Evolutionary conservation across 140 eudicot species (phyloP).

Genomic region (Ambrosia hybrid): DNA sequence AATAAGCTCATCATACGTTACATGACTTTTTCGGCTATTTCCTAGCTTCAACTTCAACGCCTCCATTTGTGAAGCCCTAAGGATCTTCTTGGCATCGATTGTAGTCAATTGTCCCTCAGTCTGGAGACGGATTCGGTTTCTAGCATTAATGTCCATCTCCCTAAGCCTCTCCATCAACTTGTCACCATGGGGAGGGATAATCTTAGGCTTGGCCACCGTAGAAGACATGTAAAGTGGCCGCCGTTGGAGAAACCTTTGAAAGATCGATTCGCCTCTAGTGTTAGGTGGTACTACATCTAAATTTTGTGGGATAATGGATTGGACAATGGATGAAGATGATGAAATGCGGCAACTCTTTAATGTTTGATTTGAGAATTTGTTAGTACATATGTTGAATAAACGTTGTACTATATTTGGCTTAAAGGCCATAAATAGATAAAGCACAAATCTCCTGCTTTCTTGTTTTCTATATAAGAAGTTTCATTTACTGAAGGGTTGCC

Average conservation of each 20-base stretch:
- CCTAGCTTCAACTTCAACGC: slow-evolving; percentile 56
- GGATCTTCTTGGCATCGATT: slow-evolving; percentile 62
- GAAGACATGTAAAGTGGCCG: slow-evolving; percentile 27
- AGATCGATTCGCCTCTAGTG: slow-evolving; percentile 11
- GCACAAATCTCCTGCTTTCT: background rate
- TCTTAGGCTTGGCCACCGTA: slow-evolving; percentile 12
- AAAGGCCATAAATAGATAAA: slow-evolving; percentile 30
- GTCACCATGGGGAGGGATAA: slow-evolving; percentile 22
- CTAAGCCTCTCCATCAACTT: slow-evolving; percentile 32
- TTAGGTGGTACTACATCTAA: slow-evolving; percentile 9
- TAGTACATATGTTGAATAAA: slow-evolving; percentile 21
- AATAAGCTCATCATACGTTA: slow-evolving; percentile 54
- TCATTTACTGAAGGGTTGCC: slow-evolving; percentile 1
- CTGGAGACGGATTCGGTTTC: slow-evolving; percentile 24
- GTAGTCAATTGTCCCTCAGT: slow-evolving; percentile 37
- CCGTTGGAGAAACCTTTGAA: slow-evolving; percentile 23
- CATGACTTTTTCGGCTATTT: slow-evolving; percentile 31
- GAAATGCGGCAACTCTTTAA: slow-evolving; percentile 23
- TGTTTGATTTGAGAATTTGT: slow-evolving; percentile 26
- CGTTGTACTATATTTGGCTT: slow-evolving; percentile 25
- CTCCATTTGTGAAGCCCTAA: slow-evolving; percentile 56
- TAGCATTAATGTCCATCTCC: slow-evolving; percentile 37
- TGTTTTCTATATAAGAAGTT: background rate
- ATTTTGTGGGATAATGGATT: slow-evolving; percentile 20
- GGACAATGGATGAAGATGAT: slow-evolving; percentile 10